Conservation (phyloP, 2,329 filamentous ascomycete genomes). For the Mycosphaerella arachidis region DNA sequence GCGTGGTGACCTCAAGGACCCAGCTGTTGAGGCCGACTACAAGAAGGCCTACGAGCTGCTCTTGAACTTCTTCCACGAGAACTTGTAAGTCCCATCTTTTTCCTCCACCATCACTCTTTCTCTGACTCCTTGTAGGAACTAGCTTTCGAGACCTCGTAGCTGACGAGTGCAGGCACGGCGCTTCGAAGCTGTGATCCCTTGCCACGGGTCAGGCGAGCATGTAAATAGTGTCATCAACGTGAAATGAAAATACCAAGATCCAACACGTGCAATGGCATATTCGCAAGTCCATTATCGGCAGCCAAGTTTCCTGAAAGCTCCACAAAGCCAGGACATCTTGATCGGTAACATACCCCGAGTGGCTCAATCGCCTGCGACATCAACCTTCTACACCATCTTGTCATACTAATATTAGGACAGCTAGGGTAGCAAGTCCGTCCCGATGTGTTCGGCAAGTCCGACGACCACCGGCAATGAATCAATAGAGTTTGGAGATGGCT, state of each 20-base stretch:
- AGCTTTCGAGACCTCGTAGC: not conserved
- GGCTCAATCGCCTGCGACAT: no score
- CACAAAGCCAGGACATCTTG: no score
- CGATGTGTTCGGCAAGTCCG: not conserved
- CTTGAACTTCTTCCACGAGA: slow-evolving; percentile 50
- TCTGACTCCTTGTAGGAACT: not conserved
- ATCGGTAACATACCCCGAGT: no score
- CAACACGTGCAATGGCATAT: not conserved
- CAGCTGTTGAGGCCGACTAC: slow-evolving; percentile 47
- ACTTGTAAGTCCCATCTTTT: slow-evolving; percentile 42
- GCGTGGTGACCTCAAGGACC: slow-evolving; percentile 43
- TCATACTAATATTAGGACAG: not conserved
- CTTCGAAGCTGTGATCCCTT: not conserved
- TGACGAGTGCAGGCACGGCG: slow-evolving; percentile 1
- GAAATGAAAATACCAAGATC: not conserved
- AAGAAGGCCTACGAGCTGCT: slow-evolving; percentile 47
- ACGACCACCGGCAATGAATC: not conserved
- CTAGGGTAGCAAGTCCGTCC: not conserved
- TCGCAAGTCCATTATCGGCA: not conserved
- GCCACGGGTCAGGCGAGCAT: not conserved
- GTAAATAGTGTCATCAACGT: not conserved
- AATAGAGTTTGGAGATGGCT: not conserved
- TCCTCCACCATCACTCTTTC: not conserved
- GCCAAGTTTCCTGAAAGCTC: no score
- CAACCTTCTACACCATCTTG: no score